Base-by-base conservation (phyloP, 495 filamentous ascomycete species). In the Tuber indicum region DNA sequence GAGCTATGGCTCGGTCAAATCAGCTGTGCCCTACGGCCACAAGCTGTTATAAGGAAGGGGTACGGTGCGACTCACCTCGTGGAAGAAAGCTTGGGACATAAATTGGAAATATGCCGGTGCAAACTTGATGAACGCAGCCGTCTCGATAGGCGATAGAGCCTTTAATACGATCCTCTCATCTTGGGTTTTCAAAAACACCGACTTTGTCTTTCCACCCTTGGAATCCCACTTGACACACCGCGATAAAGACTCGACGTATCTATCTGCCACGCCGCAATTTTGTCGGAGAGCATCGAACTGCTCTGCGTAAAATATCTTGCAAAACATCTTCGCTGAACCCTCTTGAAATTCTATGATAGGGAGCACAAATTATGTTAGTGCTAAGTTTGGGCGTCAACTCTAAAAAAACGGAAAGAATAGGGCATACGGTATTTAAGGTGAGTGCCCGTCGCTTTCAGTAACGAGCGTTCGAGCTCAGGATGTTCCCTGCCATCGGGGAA, bases 201-300 rank as follows among this genome's bases (percentile, higher is more conserved):
- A 97, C 83, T 97, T 98, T 21, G 94, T 97, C 85, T 99, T 99
- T 73, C 96, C 96, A 70, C 96, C 96, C 84, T 97, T 98, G 21
- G 93, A 97, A 84, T 99, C 96, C 94, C 94, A 99, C 84, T 98
- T 97, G 36, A 95, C 87, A 85, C 96, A 98, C 23, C 96, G 90
- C 43, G 95, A 98, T 36, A 99, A 85, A 7, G 94, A 97, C 84
- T 99, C 96, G 46, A 97, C 91, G 76, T 98, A 97, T 44, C 96
- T 93, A 83, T 97, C 93, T 16, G 92, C 90, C 26, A 97, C 93
- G 16, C 95, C 96, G 78, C 94, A 97, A 84, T 97, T 96, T 73
- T 92, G 89, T 41, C 96, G 91, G 6, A 99, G 87, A 0, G 96
- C 96, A 84, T 99, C 96, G 78, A 99, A 99, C 81, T 97, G 94